Conservation (phyloP, 805 yeast genomes). For the Wickerhamomyces canadensis region DNA sequence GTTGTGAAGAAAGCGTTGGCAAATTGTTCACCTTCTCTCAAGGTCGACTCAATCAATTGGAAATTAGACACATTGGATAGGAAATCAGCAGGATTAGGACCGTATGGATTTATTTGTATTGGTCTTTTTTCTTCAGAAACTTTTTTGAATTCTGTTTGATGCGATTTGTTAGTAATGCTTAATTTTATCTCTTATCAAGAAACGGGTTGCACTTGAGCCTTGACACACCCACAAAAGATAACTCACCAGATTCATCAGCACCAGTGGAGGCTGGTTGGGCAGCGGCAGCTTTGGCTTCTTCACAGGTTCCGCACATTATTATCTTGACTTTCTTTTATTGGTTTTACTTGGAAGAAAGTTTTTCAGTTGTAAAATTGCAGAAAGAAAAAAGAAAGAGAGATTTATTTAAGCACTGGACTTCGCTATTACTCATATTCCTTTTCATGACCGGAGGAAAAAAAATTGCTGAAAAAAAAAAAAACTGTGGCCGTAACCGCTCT, state of each 20-base stretch:
- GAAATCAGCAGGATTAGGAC: constrained; percentile 91
- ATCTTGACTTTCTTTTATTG: too few relatives aligned
- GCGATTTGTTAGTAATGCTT: constrained; percentile 7
- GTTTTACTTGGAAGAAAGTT: too few relatives aligned
- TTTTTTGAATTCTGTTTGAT: constrained; percentile 30
- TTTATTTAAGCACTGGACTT: neutral
- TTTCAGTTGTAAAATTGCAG: too few relatives aligned
- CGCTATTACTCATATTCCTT: neutral
- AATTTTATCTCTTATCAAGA: neutral
- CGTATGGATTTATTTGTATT: constrained; percentile 69
- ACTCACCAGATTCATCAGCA: constrained; percentile 8
- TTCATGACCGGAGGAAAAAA: too few relatives aligned
- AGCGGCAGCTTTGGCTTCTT: constrained; percentile 17
- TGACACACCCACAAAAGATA: too few relatives aligned
- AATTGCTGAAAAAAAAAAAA: too few relatives aligned
- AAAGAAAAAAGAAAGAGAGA: neutral
- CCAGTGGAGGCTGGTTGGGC: constrained; percentile 1
- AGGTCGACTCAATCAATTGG: constrained; percentile 90
- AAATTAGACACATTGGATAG: constrained; percentile 84
- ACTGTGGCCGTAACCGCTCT: too few relatives aligned
- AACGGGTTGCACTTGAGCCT: neutral
- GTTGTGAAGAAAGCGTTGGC: constrained; percentile 95
- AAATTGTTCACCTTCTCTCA: constrained; percentile 98
- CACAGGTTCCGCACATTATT: constrained; percentile 23
- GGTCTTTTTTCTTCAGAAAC: constrained; percentile 40